Evolutionary conservation across 306 rosid species (phyloP).

Genomic region (Pterocarpus santalinus): DNA sequence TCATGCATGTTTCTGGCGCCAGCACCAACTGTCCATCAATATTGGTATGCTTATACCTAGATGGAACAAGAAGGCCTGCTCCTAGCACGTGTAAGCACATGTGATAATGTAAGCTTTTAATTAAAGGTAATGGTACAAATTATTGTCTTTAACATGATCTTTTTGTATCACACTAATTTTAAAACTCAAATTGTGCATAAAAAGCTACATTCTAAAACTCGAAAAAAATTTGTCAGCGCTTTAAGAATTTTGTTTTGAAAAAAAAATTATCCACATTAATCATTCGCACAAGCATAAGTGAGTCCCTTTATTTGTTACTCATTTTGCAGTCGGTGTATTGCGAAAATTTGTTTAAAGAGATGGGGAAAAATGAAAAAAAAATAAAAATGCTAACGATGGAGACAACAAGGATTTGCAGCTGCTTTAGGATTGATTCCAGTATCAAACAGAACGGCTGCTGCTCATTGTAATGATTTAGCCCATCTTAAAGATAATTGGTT

Average conservation of each 20-base stretch:
- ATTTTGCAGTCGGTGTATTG: background rate
- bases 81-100: constrained; percentile 47
- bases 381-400: no score
- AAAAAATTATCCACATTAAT: background rate
- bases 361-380: no score
- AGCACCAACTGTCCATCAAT: background rate
- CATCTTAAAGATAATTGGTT: no score
- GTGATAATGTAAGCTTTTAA: constrained; percentile 11
- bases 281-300: background rate
- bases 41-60: background rate
- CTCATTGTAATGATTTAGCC: no score
- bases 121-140: constrained; percentile 14
- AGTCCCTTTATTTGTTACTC: constrained; percentile 2
- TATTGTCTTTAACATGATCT: background rate
- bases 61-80: constrained; percentile 20
- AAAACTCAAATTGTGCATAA: constrained; percentile 27
- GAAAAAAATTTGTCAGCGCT: constrained; percentile 22
- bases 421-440: no score
- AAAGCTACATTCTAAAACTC: constrained; percentile 6
- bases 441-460: no score
- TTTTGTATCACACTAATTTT: background rate
- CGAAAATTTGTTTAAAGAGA: no score
- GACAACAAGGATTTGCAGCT: no score
- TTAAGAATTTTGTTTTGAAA: background rate
- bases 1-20: background rate